phyloP scores from a whole-genome alignment of 139 green algal genomes.

The Coelastrella sp. region DNA sequence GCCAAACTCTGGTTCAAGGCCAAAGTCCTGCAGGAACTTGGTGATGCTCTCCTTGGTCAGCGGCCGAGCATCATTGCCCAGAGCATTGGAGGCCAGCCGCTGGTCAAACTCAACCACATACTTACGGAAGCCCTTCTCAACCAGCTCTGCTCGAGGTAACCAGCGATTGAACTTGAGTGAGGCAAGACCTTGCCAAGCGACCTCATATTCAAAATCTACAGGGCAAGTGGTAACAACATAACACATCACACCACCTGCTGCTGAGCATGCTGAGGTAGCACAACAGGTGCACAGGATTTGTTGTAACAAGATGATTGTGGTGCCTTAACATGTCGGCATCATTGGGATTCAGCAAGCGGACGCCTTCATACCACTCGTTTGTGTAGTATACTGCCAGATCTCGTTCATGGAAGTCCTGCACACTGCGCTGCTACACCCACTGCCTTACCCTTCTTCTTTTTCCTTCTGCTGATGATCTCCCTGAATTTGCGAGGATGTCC shows the following conservation, averaged over 20 bases:
- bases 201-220: slow-evolving; percentile 71
- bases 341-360: neutral
- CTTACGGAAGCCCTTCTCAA: slow-evolving; percentile 92
- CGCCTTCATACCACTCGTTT: neutral
- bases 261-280: neutral
- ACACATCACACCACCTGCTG: neutral
- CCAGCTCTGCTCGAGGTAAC: slow-evolving; percentile 73
- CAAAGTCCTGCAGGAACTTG: slow-evolving; percentile 92
- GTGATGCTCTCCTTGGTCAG: slow-evolving; percentile 88
- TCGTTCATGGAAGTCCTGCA: neutral
- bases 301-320: neutral
- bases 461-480: slow-evolving; percentile 65
- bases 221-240: neutral
- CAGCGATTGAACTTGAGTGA: slow-evolving; percentile 56
- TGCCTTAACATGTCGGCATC: neutral
- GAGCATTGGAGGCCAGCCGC: slow-evolving; percentile 70
- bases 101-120: slow-evolving; percentile 86
- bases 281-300: neutral
- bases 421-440: no score
- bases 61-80: slow-evolving; percentile 79
- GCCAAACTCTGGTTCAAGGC: slow-evolving; percentile 92
- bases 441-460: slow-evolving; percentile 66
- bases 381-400: neutral
- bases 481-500: slow-evolving; percentile 64
- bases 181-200: slow-evolving; percentile 51